phyloP scores from a whole-genome alignment of 2,329 filamentous ascomycete genomes.

The Cercospora brassicicola region DNA sequence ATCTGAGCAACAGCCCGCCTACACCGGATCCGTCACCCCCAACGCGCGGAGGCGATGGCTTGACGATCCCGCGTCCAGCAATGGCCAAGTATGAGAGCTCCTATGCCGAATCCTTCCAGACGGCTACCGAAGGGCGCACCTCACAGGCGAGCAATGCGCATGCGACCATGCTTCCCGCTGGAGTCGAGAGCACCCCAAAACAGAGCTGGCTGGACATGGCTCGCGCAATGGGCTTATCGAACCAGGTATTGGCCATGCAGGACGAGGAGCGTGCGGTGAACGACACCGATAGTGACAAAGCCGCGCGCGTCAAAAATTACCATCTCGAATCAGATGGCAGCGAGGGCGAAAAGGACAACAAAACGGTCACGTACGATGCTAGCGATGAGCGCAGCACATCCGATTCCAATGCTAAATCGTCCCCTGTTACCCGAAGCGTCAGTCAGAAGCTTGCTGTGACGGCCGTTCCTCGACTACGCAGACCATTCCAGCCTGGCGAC shows the following conservation, averaged over 20 bases:
- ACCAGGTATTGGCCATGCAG: constrained; percentile 10
- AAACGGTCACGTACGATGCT: constrained; percentile 8
- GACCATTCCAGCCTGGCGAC: constrained; percentile 28
- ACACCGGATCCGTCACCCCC: constrained; percentile 42
- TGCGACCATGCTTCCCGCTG: constrained; percentile 23
- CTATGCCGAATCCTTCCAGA: constrained; percentile 50
- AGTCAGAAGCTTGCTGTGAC: constrained; percentile 20
- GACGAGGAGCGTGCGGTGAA: constrained; percentile 6
- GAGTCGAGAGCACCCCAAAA: constrained; percentile 9
- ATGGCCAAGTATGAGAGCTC: constrained; percentile 40
- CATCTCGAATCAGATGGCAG: constrained; percentile 27
- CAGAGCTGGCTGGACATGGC: constrained; percentile 19
- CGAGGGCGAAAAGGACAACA: constrained; percentile 20
- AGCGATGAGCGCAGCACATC: constrained; percentile 15
- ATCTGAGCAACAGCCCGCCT: constrained; percentile 39
- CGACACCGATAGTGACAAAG: constrained; percentile 18
- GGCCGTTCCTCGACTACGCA: constrained; percentile 21
- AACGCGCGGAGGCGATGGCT: constrained; percentile 17
- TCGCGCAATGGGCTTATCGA: constrained; percentile 13
- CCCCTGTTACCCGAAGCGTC: constrained; percentile 14
- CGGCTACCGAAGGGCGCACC: constrained; percentile 46
- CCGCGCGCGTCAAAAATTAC: constrained; percentile 23
- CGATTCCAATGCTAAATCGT: constrained; percentile 11
- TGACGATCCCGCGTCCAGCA: constrained; percentile 25
- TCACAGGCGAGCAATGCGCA: constrained; percentile 37